Evolutionary conservation across 768 basidiomycete genomes (phyloP).

Genomic region (Rhizopogon vinicolor): DNA sequence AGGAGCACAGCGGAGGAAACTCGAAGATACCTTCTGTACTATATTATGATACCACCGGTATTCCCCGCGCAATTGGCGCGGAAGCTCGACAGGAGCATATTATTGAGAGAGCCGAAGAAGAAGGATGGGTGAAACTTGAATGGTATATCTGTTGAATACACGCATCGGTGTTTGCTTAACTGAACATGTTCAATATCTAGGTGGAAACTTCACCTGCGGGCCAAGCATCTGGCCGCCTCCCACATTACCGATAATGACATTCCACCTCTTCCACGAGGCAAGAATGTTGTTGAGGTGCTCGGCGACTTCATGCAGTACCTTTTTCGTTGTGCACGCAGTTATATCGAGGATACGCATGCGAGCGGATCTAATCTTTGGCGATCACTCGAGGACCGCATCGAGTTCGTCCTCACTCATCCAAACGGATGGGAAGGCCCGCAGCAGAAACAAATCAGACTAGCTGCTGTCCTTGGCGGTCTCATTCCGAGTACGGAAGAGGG

Average conservation of each 20-base stretch:
- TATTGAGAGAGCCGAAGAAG: conserved; percentile 35
- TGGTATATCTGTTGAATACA: conserved; percentile 26
- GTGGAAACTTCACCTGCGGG: conserved; percentile 36
- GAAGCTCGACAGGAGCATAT: conserved; percentile 39
- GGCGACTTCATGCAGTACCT: conserved; percentile 46
- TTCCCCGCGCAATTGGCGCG: conserved; percentile 38
- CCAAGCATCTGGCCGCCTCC: conserved; percentile 26
- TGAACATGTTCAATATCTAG: conserved; percentile 10
- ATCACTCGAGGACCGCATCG: conserved; percentile 36
- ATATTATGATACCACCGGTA: conserved; percentile 39
- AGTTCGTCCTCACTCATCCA: conserved; percentile 56
- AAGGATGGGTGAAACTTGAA: conserved; percentile 42
- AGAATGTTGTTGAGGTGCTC: conserved; percentile 38
- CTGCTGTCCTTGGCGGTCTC: conserved; percentile 48
- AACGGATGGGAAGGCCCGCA: conserved; percentile 65
- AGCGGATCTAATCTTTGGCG: conserved; percentile 42
- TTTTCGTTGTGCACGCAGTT: conserved; percentile 36
- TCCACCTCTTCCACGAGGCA: conserved; percentile 37
- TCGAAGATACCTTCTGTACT: conserved; percentile 47
- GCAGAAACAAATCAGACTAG: conserved; percentile 51
- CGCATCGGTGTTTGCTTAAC: neutral
- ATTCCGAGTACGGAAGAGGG: conserved; percentile 35
- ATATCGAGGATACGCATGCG: conserved; percentile 43
- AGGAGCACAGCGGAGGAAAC: conserved; percentile 38
- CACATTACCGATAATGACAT: conserved; percentile 29